phyloP scores from a whole-genome alignment of 352 stramenopile genomes.

The Globisporangium radiosum region DNA sequence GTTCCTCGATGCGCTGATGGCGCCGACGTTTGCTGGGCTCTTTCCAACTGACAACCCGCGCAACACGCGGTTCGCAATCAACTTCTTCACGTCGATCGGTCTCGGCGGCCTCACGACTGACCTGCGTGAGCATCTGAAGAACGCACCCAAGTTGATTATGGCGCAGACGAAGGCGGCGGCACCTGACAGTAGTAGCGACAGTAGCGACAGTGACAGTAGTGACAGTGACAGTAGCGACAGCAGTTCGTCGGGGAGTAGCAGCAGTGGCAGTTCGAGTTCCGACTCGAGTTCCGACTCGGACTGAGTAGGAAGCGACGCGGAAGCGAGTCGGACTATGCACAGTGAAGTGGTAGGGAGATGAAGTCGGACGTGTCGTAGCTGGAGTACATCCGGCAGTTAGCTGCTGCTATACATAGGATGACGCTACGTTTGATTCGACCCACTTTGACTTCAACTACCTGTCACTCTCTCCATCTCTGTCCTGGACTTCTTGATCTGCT shows the following conservation, averaged over 20 bases:
- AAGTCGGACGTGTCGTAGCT: too few relatives aligned
- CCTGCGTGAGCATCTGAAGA: conserved; percentile 95
- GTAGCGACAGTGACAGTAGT: conserved; percentile 24
- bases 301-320: conserved; percentile 19
- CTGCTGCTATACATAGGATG: too few relatives aligned
- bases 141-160: conserved; percentile 94
- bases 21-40: conserved; percentile 90
- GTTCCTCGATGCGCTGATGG: conserved; percentile 91
- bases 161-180: conserved; percentile 37
- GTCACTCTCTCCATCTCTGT: too few relatives aligned
- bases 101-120: conserved; percentile 96
- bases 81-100: conserved; percentile 99
- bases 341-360: too few relatives aligned
- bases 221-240: conserved; percentile 26
- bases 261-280: conserved; percentile 24
- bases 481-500: not conserved
- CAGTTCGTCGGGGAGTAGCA: conserved; percentile 22
- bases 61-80: conserved; percentile 99
- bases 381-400: too few relatives aligned
- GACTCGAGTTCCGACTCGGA: conserved; percentile 25
- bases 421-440: too few relatives aligned
- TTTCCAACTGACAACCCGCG: conserved; percentile 97
- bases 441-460: too few relatives aligned
- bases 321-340: conserved; percentile 17
- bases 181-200: conserved; percentile 16